Percentiles rank a stretch among this genome's conserved stretches.
Conservation (phyloP, 441 rosid species). For the Rhodomyrtus psidioides region DNA sequence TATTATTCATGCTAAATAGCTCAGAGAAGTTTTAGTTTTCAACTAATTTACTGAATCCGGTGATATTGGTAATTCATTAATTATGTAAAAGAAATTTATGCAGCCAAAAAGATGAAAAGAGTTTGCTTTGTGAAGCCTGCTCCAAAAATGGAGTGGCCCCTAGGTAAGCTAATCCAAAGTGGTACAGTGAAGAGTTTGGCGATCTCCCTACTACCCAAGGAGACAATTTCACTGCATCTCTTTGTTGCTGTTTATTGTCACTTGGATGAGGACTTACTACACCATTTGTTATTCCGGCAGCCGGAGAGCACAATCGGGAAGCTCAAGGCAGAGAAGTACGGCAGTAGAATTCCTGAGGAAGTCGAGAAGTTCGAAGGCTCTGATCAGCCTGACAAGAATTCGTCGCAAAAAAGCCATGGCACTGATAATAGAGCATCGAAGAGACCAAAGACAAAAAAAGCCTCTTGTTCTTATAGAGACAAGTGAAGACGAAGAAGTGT, state of each 20-base stretch:
- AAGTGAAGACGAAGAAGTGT: constrained; percentile 46
- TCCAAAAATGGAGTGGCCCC: neutral
- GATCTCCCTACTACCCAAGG: neutral
- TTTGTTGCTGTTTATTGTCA: neutral
- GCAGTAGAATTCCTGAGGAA: constrained; percentile 66
- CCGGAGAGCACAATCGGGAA: constrained; percentile 81
- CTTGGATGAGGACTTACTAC: neutral
- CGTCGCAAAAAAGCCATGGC: constrained; percentile 21
- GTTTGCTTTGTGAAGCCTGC: neutral
- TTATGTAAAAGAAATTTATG: neutral
- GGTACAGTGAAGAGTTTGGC: neutral
- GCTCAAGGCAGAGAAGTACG: constrained; percentile 69
- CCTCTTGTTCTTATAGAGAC: constrained; percentile 46
- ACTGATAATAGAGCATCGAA: constrained; percentile 31
- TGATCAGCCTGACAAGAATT: constrained; percentile 15
- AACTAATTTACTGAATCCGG: neutral
- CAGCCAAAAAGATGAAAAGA: neutral
- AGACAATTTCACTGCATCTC: neutral
- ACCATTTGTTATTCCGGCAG: constrained; percentile 29
- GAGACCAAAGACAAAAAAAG: constrained; percentile 47
- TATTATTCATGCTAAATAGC: neutral
- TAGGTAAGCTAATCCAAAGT: neutral
- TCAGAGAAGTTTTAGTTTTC: neutral
- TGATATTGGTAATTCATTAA: neutral
- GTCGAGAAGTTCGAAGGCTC: constrained; percentile 24